phyloP scores from a whole-genome alignment of 73 alveolate species.

The Tetrahymena malaccensis region DNA sequence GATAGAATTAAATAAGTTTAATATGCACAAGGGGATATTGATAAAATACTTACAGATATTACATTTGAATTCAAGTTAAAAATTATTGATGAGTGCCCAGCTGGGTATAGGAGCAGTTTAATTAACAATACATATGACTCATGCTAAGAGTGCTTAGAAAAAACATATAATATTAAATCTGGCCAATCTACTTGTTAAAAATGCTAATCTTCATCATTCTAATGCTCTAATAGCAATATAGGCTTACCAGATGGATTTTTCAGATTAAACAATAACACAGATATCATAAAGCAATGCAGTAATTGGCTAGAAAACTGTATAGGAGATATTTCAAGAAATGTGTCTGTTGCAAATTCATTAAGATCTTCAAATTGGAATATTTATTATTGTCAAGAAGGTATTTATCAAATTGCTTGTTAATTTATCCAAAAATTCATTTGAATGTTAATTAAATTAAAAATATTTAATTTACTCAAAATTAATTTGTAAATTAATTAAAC shows the following conservation, averaged over 20 bases:
- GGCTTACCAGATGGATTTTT: not conserved
- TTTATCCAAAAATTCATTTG: too few relatives aligned
- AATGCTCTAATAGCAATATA: not conserved
- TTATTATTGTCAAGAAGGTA: not conserved
- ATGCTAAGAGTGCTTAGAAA: not conserved
- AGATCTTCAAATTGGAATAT: not conserved
- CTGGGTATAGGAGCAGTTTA: not conserved
- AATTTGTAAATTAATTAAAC: too few relatives aligned
- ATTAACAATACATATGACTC: not conserved
- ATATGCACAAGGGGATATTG: not conserved
- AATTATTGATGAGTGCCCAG: not conserved
- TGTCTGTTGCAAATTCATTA: not conserved
- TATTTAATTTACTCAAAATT: too few relatives aligned
- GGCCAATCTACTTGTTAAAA: not conserved
- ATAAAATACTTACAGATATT: not conserved
- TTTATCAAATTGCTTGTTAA: not conserved
- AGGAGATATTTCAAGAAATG: not conserved
- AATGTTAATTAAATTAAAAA: too few relatives aligned
- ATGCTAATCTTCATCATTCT: not conserved
- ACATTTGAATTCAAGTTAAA: not conserved
- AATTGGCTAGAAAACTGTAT: not conserved
- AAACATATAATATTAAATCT: not conserved
- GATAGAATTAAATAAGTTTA: not conserved
- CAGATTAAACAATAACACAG: not conserved
- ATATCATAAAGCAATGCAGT: not conserved